phyloP scores from a whole-genome alignment of 106 monocot species.

The Platanthera guangdongensis region DNA sequence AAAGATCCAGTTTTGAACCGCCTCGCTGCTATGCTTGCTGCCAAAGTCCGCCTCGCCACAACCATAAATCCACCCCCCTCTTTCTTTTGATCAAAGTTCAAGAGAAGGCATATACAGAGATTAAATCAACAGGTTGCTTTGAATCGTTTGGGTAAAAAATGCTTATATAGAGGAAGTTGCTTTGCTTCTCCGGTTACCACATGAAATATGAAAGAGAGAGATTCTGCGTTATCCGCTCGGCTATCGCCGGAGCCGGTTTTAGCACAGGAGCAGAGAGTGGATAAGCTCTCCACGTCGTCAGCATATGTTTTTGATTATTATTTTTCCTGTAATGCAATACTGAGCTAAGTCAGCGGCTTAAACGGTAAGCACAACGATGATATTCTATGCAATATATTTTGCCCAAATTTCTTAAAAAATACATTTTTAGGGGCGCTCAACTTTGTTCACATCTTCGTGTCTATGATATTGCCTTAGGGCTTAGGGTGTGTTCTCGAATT shows the following conservation, averaged over 20 bases:
- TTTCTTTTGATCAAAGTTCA: not conserved
- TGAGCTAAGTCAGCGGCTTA: too few species aligned
- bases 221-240: conserved; percentile 1
- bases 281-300: conserved; percentile 9
- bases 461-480: too few species aligned
- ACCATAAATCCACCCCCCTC: not conserved
- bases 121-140: not conserved
- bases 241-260: not conserved
- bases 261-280: not conserved
- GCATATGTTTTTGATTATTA: not conserved
- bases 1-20: not conserved
- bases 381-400: too few species aligned
- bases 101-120: not conserved
- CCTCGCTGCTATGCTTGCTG: not conserved
- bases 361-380: too few species aligned
- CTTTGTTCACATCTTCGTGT: too few species aligned
- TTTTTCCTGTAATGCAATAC: too few species aligned
- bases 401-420: too few species aligned
- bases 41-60: not conserved
- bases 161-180: not conserved
- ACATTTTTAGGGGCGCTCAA: too few species aligned
- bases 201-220: not conserved
- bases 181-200: not conserved
- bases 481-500: too few species aligned
- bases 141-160: not conserved